Conservation (phyloP, 345 rosid genomes). For the Camelina laxa region DNA sequence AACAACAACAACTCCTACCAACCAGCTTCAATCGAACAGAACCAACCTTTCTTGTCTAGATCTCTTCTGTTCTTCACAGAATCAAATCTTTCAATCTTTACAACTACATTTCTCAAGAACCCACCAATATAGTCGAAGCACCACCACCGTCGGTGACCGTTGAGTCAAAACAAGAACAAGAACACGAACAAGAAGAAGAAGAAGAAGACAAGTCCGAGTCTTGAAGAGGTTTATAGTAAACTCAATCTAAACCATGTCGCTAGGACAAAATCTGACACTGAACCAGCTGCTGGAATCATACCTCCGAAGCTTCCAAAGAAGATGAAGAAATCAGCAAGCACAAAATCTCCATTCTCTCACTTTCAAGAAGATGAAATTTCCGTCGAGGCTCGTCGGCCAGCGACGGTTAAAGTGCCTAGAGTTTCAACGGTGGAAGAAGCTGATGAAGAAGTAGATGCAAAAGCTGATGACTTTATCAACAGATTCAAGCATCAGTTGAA, state of each 20-base stretch:
- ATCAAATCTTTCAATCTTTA: constrained; percentile 71
- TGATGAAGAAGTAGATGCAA: constrained; percentile 75
- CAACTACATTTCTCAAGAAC: constrained; percentile 58
- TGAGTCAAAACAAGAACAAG: constrained; percentile 3
- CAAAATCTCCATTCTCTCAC: constrained; percentile 63
- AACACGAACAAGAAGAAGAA: background rate
- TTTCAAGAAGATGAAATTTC: constrained; percentile 55
- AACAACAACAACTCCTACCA: constrained; percentile 6
- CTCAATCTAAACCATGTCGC: constrained; percentile 47
- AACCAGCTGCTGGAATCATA: constrained; percentile 57
- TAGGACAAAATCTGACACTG: constrained; percentile 65
- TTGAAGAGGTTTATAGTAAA: constrained; percentile 64
- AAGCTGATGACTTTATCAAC: constrained; percentile 79
- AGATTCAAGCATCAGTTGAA: constrained; percentile 75
- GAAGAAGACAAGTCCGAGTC: constrained; percentile 44
- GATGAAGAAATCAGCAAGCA: constrained; percentile 85
- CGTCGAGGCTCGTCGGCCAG: constrained; percentile 62
- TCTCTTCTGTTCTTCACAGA: constrained; percentile 69
- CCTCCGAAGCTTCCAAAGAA: constrained; percentile 67
- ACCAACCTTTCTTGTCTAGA: constrained; percentile 47
- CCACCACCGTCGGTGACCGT: constrained; percentile 29
- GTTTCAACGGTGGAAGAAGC: constrained; percentile 48
- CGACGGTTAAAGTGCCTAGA: constrained; percentile 57
- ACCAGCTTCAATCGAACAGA: constrained; percentile 43
- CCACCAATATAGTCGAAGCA: constrained; percentile 27